Evolutionary conservation across 1,139 yeast species (phyloP).

Genomic region (Taphrina confusa): DNA sequence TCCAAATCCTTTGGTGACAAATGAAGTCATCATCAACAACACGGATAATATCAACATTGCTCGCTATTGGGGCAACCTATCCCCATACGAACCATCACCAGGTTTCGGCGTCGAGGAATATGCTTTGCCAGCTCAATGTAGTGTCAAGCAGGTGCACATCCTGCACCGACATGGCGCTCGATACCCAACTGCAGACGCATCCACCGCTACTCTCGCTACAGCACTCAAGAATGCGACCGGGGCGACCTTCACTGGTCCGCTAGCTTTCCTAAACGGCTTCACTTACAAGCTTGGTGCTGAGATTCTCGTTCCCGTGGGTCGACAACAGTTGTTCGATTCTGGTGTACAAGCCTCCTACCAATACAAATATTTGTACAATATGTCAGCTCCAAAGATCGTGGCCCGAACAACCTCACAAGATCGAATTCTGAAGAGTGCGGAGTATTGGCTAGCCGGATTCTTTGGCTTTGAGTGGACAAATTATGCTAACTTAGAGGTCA

Average conservation of each 20-base stretch:
- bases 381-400: neutral
- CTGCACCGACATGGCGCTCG: constrained; percentile 20
- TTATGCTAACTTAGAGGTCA: constrained; percentile 15
- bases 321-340: constrained; percentile 20
- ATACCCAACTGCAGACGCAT: constrained; percentile 16
- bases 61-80: constrained; percentile 9
- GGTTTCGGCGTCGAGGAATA: constrained; percentile 18
- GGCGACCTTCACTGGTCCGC: constrained; percentile 13
- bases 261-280: constrained; percentile 17
- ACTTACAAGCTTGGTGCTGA: constrained; percentile 17
- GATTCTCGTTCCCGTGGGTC: constrained; percentile 12
- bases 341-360: constrained; percentile 18
- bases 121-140: constrained; percentile 11
- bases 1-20: constrained; percentile 9
- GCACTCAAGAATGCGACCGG: constrained; percentile 1
- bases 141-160: constrained; percentile 3
- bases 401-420: constrained; percentile 16
- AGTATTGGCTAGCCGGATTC: constrained; percentile 21
- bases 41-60: constrained; percentile 11
- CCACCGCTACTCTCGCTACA: neutral
- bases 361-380: constrained; percentile 1
- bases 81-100: constrained; percentile 12
- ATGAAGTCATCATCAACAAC: constrained; percentile 10
- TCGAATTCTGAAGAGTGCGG: constrained; percentile 11
- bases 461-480: constrained; percentile 15